These are phyloP conservation scores for Lactarius indigo DNA, from an alignment of 768 basidiomycete genomes.

Conservation along the genomic window DNA sequence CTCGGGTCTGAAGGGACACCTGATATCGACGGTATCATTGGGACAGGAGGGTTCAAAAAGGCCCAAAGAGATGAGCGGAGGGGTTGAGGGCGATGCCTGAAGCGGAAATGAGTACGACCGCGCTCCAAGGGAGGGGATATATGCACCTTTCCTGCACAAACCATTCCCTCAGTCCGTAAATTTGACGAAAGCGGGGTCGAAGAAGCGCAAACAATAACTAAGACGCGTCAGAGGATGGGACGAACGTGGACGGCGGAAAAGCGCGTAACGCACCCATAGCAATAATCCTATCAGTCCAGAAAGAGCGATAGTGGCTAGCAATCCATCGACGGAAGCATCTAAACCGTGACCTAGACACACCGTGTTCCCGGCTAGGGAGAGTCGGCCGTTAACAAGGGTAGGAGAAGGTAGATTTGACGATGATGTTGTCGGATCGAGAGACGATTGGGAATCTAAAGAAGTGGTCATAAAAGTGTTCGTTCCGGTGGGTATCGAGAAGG, in stretches of 20 bases:
- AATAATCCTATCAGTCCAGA: constrained; percentile 58
- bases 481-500: background rate
- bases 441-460: constrained; percentile 7
- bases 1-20: constrained; percentile 54
- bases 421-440: constrained; percentile 7
- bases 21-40: constrained; percentile 57
- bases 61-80: constrained; percentile 56
- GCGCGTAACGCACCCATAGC: constrained; percentile 56
- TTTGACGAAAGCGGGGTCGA: constrained; percentile 65
- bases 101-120: constrained; percentile 19
- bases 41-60: constrained; percentile 68
- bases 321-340: constrained; percentile 59
- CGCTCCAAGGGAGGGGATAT: background rate
- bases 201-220: constrained; percentile 66
- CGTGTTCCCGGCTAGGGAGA: constrained; percentile 30
- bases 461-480: constrained; percentile 20
- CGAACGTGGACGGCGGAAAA: constrained; percentile 1
- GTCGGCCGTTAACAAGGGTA: constrained; percentile 21
- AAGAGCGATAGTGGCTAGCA: constrained; percentile 55
- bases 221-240: background rate
- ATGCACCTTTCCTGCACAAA: constrained; percentile 69
- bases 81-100: constrained; percentile 61
- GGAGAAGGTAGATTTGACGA: constrained; percentile 19
- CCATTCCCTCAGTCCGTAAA: constrained; percentile 75
- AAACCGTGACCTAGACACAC: constrained; percentile 65